phyloP scores from a whole-genome alignment of 116 monocot genomes.

The Papilionanthe hybrid region DNA sequence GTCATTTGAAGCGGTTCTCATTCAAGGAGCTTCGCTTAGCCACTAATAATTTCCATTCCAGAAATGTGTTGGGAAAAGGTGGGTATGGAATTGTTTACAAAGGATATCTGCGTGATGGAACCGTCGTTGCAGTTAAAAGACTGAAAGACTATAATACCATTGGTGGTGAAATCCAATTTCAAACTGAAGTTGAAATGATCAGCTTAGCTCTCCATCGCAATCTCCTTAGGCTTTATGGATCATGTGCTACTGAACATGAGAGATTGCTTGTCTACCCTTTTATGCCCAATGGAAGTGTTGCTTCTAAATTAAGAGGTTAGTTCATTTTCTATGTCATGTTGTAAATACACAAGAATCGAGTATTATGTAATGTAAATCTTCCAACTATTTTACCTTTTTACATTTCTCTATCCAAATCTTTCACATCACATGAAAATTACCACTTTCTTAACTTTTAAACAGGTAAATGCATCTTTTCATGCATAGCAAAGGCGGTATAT shows the following conservation, averaged over 20 bases:
- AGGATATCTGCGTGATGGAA: constrained; percentile 75
- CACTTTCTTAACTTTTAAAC: no score
- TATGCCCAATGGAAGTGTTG: constrained; percentile 97
- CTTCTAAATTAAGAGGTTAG: constrained; percentile 82
- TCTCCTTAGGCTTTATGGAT: constrained; percentile 77
- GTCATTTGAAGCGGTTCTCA: constrained; percentile 75
- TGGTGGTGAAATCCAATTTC: constrained; percentile 86
- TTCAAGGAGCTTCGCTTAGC: constrained; percentile 85
- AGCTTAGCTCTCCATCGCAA: constrained; percentile 91
- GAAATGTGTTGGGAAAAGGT: constrained; percentile 86
- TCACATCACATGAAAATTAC: no score
- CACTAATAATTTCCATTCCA: constrained; percentile 78
- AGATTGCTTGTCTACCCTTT: constrained; percentile 90
- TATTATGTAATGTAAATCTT: no score
- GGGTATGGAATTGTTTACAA: constrained; percentile 95
- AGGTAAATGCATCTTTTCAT: no score
- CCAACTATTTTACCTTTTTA: no score
- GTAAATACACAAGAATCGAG: no score
- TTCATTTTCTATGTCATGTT: background rate
- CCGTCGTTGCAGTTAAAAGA: constrained; percentile 81
- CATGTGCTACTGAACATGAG: constrained; percentile 79
- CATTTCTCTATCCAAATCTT: background rate
- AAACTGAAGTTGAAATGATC: constrained; percentile 93
- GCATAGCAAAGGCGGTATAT: no score
- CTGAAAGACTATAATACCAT: constrained; percentile 71